A percentile compares a stretch with the other conserved stretches of the same genome.
Conservation (phyloP, 257 asterid genomes). For the Thymus mandschuricus region DNA sequence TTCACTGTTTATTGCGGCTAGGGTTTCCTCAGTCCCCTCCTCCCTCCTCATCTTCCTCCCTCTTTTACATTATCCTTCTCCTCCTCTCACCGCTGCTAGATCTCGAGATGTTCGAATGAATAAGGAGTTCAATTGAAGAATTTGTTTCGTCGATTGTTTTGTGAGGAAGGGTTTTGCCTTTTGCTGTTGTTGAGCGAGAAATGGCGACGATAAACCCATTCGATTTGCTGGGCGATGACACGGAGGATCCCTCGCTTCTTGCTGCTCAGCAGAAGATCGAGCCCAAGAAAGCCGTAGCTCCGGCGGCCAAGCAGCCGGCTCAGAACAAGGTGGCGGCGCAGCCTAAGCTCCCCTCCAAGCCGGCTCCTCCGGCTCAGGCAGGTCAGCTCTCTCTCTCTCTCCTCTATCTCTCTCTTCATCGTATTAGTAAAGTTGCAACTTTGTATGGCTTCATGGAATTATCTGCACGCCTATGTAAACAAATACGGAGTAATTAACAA, state of each 20-base stretch:
- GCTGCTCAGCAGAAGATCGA: constrained; percentile 62
- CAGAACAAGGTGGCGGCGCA: constrained; percentile 14
- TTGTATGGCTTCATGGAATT: not conserved
- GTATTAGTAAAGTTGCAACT: not conserved
- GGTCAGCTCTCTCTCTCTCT: constrained; percentile 39
- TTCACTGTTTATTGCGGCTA: constrained; percentile 60
- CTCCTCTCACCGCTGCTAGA: constrained; percentile 20
- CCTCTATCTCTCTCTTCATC: not conserved
- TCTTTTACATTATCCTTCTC: not conserved
- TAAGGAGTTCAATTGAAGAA: constrained; percentile 19
- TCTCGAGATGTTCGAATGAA: constrained; percentile 35
- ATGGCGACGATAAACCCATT: constrained; percentile 86
- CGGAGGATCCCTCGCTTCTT: constrained; percentile 65
- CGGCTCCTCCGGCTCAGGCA: constrained; percentile 70
- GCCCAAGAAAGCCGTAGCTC: constrained; percentile 51
- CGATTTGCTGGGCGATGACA: constrained; percentile 77
- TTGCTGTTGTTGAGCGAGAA: constrained; percentile 30
- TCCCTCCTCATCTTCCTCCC: not conserved
- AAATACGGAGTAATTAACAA: no score
- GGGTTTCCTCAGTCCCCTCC: constrained; percentile 45
- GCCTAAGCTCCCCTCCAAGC: constrained; percentile 69
- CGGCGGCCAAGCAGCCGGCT: constrained; percentile 36
- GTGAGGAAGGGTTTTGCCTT: constrained; percentile 1
- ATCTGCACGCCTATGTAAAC: not conserved
- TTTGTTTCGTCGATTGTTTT: constrained; percentile 15